Base-by-base conservation (phyloP, 352 stramenopile genomes). In the Globisporangium emineosum region DNA sequence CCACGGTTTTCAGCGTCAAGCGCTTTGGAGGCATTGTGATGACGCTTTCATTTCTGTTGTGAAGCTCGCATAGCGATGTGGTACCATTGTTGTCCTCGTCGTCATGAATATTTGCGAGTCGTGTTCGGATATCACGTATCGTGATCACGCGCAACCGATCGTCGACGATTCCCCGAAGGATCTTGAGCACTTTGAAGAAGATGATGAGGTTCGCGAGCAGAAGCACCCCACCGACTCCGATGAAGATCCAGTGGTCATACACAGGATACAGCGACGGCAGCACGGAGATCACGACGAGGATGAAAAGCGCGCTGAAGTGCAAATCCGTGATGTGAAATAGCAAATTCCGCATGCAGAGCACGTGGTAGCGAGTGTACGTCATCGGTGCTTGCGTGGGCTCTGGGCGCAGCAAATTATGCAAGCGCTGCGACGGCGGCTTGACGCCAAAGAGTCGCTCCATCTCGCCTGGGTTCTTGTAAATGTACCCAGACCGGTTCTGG, bases 391-490 rank as follows among this genome's bases (percentile, higher is more conserved):
- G 21, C 5, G 61, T 55, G 6, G 76, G 71, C 47, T 83, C 64
- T 21, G 43, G 58, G 19, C 65, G 63, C 15, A 58, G 17, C 29
- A 69, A 27, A 32, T 60, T 51, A 8, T 62, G 64, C 29, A 54
- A 57, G 23, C 59, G 56, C 40, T 21, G 40, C 15, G 54, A 19
- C 7, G 67, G 25, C 42, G 73, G 52, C 4, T 65, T 64, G 19
- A 91, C 74, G 9, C 74, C 79, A 70, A 95, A 95, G 21, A 96
- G 75, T 17, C 87, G 72, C 59, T 91, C 70, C 87, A 96, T 94
- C 62, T 94, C 87, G 2, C 62, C 27, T 3, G 87, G 85, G 62
- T 96, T 96, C 71, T 96, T 96, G 81, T 96, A 96, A 50, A 96
- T 86, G 60, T 96, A 96, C 12, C 85, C 83, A 3, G 81, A 92